phyloP scores from a whole-genome alignment of 306 rosid species.

The Notholithocarpus densiflorus region DNA sequence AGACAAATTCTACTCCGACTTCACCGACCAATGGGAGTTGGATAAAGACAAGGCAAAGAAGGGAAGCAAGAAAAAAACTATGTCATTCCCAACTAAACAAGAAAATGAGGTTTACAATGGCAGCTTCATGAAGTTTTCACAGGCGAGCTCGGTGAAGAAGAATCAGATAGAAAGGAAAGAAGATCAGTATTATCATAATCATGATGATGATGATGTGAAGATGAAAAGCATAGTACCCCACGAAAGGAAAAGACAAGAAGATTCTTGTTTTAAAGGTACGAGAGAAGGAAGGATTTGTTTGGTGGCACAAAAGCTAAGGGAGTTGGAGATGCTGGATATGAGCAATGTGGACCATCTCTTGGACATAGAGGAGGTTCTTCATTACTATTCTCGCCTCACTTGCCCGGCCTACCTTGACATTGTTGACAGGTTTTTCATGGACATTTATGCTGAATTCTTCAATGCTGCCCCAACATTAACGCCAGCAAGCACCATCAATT shows the following conservation, averaged over 20 bases:
- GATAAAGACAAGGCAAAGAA: slow-evolving; percentile 20
- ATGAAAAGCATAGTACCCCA: slow-evolving; percentile 10
- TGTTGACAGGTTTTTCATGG: slow-evolving; percentile 78
- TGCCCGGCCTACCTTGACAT: slow-evolving; percentile 82
- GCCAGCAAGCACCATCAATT: slow-evolving; percentile 33
- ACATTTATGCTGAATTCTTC: slow-evolving; percentile 59
- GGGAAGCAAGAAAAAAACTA: slow-evolving; percentile 27
- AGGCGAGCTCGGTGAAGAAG: slow-evolving; percentile 24
- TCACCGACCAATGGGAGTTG: slow-evolving; percentile 40
- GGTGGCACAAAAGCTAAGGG: slow-evolving; percentile 70
- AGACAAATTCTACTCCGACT: slow-evolving; percentile 44
- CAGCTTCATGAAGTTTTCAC: slow-evolving; percentile 17
- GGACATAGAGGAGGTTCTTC: slow-evolving; percentile 88
- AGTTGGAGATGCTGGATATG: slow-evolving; percentile 68
- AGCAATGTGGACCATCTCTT: slow-evolving; percentile 66
- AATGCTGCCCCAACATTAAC: slow-evolving; percentile 29
- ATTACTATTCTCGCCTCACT: slow-evolving; percentile 78
- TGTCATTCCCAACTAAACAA: slow-evolving; percentile 26
- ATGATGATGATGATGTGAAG: neutral
- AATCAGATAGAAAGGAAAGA: slow-evolving; percentile 25
- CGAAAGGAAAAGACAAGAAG: slow-evolving; percentile 30
- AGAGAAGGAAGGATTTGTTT: slow-evolving; percentile 25
- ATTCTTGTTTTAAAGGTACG: slow-evolving; percentile 1
- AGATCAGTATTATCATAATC: neutral
- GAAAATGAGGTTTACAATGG: slow-evolving; percentile 28